phyloP scores from a whole-genome alignment of 2,329 filamentous ascomycete genomes.

The Sarocladium brachiariae region DNA sequence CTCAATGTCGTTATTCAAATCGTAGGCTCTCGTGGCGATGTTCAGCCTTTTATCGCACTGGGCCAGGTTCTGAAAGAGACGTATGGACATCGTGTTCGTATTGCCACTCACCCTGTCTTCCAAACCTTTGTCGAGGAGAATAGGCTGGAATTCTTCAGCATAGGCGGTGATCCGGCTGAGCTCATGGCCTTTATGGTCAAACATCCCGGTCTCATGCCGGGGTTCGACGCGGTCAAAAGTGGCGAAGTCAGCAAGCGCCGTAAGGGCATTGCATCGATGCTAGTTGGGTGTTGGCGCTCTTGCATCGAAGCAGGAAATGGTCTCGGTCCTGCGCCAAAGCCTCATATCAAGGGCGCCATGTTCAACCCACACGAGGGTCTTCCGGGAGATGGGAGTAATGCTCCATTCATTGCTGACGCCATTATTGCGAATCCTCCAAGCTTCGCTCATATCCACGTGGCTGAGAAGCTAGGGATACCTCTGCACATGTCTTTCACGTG shows the following conservation, averaged over 20 bases:
- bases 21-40: slow-evolving; percentile 66
- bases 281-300: slow-evolving; percentile 81
- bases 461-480: slow-evolving; percentile 68
- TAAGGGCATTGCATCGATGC: slow-evolving; percentile 68
- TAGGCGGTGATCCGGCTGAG: slow-evolving; percentile 68
- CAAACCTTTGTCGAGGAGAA: slow-evolving; percentile 61
- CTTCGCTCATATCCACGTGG: slow-evolving; percentile 69
- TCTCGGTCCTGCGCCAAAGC: slow-evolving; percentile 38
- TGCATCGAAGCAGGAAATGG: slow-evolving; percentile 77
- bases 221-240: slow-evolving; percentile 66
- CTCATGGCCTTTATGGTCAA: slow-evolving; percentile 91
- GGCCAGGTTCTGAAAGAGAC: slow-evolving; percentile 57
- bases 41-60: slow-evolving; percentile 68
- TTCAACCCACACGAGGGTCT: slow-evolving; percentile 29
- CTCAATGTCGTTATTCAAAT: slow-evolving; percentile 71
- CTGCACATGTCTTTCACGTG: slow-evolving; percentile 87
- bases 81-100: slow-evolving; percentile 64
- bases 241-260: slow-evolving; percentile 72
- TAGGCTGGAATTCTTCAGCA: slow-evolving; percentile 67
- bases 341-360: slow-evolving; percentile 39
- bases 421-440: slow-evolving; percentile 75
- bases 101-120: slow-evolving; percentile 68
- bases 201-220: slow-evolving; percentile 79
- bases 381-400: slow-evolving; percentile 33
- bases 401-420: slow-evolving; percentile 75